Evolutionary conservation across 1,284 basidiomycete species (phyloP).

Genomic region (Moesziomyces sp.): DNA sequence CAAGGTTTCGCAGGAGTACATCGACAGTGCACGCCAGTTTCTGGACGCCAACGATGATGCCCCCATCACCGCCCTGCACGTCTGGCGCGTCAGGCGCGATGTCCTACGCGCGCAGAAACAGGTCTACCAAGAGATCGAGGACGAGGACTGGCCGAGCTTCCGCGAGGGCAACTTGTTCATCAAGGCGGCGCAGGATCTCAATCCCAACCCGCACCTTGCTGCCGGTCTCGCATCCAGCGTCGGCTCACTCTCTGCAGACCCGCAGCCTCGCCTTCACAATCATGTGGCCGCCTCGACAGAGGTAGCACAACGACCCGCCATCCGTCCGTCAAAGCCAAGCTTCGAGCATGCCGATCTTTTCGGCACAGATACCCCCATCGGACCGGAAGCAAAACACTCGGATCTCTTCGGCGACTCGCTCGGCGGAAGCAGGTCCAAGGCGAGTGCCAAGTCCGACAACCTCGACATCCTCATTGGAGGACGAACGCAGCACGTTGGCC

Average conservation of each 20-base stretch:
- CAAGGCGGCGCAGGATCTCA: conserved; percentile 81
- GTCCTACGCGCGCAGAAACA: conserved; percentile 86
- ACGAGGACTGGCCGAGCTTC: conserved; percentile 85
- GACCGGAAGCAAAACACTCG: conserved; percentile 15
- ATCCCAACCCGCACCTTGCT: conserved; percentile 68
- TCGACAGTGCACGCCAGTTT: conserved; percentile 78
- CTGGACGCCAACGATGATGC: conserved; percentile 63
- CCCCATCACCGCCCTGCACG: conserved; percentile 56
- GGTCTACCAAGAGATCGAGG: conserved; percentile 87
- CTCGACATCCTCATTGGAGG: conserved; percentile 58
- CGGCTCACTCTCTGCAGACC: conserved; percentile 26
- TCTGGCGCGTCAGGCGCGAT: conserved; percentile 71
- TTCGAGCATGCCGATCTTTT: conserved; percentile 43
- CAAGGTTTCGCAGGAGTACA: conserved; percentile 76
- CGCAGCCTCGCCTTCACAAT: conserved; percentile 1
- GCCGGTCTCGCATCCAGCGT: conserved; percentile 43
- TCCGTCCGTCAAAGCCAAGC: conserved; percentile 13
- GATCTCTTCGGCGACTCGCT: conserved; percentile 46
- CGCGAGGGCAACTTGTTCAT: conserved; percentile 88
- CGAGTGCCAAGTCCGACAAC: conserved; percentile 46
- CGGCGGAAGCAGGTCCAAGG: conserved; percentile 30
- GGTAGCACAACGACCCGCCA: conserved; percentile 12
- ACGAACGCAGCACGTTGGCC: conserved; percentile 44
- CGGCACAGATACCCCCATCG: conserved; percentile 33
- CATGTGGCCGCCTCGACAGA: conserved; percentile 4